Evolutionary conservation across 306 rosid genomes (phyloP), one percentile per base, ranked within the genome.

Genomic region (Biancaea sappan): DNA sequence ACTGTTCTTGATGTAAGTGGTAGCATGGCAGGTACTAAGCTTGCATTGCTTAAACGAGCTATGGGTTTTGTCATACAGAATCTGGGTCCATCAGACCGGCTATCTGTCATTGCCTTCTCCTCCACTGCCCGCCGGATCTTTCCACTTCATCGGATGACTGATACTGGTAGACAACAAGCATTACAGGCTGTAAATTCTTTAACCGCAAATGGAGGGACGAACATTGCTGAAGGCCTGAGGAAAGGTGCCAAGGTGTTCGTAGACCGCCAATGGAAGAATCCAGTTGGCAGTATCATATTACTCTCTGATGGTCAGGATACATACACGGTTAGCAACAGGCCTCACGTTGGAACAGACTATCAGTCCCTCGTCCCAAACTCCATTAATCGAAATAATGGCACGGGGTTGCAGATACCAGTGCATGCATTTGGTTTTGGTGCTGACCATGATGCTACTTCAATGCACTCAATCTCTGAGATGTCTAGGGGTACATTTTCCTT

Each of bases 21-120:
- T 43, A 94, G 99, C 96, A 94, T 94, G 99, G 84, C 91, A 56
- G 99, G 99, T 34, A 92, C 99, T 28, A 94, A 94, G 80, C 92
- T 94, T 31, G 96, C 95, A 9, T 84, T 94, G 88, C 83, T 94
- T 68, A 94, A 94, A 74, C 95, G 93, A 54, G 99, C 99, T 8
- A 94, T 94, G 99, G 92, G 99, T 32, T 94, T 94, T 79, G 97
- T 94, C 77, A 90, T 94, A 63, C 96, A 94, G 82, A 94, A 94
- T 70, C 92, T 94, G 0, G 96, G 97, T 63, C 93, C 96, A 21
- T 90, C 93, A 3, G 99, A 94, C 74, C 89, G 99, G 43, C 86
- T 94, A 6, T 92, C 92, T 19, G 89, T 94, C 78, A 79, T 92
- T 77, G 96, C 95, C 69, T 94, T 94, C 88, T 94, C 99, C 74